Conservation (phyloP, 139 green algal species). For the Chlamydomonas sphaeroides region DNA sequence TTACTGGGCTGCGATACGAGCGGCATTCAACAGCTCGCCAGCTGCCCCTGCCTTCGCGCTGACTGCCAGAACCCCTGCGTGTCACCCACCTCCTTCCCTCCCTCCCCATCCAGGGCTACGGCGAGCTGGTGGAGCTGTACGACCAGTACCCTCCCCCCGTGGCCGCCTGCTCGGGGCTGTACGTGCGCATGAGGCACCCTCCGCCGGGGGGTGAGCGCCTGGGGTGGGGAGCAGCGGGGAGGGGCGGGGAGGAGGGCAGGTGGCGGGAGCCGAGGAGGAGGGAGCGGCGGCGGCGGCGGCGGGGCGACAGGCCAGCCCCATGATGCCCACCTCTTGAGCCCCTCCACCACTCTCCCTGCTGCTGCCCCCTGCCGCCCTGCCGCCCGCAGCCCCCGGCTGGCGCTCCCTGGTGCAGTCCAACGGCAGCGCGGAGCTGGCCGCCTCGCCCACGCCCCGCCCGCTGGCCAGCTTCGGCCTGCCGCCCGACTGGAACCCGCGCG, state of each 20-base stretch:
- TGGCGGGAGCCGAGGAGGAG: no score
- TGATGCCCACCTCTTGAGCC: no score
- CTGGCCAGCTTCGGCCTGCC: slow-evolving; percentile 7
- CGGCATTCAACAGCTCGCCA: no score
- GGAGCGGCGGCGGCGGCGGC: no score
- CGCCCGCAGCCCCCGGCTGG: not conserved
- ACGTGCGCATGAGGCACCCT: slow-evolving; percentile 3
- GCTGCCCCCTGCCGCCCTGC: no score
- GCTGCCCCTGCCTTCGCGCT: not conserved
- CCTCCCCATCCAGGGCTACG: no score
- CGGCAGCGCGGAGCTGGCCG: not conserved
- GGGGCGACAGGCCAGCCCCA: no score
- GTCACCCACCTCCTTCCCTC: no score
- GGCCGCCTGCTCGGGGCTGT: not conserved
- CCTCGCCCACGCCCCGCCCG: not conserved
- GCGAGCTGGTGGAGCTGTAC: no score
- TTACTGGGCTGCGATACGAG: no score
- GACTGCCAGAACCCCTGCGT: not conserved
- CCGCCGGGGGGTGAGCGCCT: no score
- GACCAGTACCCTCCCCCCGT: not conserved
- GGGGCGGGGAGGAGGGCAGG: not conserved
- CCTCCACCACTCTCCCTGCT: no score
- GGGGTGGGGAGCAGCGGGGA: not conserved
- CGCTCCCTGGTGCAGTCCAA: not conserved
- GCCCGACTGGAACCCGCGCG: not conserved